Evolutionary conservation across 2,329 filamentous ascomycete genomes (phyloP), one percentile per base, ranked within the genome.

Genomic region (Sphaerostilbella broomeana): DNA sequence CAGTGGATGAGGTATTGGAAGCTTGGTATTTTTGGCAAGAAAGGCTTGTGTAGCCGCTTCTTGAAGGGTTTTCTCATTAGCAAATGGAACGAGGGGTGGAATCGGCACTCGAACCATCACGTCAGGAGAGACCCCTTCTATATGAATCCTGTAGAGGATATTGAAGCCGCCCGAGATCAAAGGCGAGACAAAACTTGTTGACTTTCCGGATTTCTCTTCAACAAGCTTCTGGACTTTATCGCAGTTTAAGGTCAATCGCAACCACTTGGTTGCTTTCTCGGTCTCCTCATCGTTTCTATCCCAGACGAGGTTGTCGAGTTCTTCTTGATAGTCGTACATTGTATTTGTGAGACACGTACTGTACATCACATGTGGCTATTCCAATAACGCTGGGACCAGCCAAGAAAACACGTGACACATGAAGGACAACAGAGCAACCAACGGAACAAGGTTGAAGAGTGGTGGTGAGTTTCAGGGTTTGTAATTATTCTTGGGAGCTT

Each of bases 101-200:
- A 44, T 51, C 12, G 53, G 55, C 8, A 56, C 12, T 0, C 55
- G 54, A 28, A 53, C 38, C 5, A 58, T 36, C 34, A 51, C 12
- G 3, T 45, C 35, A 1, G 4, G 1, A 33, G 40, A n/a, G n/a
- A n/a, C 40, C 5, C 45, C 45, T 15, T 52, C 43, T 11, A 52
- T 6, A 9, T 38, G 45, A 12, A 56, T 40, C 0, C 38, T 44
- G 33, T 57, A 57, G 3, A 56, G 44, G 6, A 53, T 40, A n/a
- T 57, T 55, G 43, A 53, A 57, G 28, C 55, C 53, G 8, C 54
- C 53, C 10, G 52, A 37, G 1, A 55, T 43, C 2, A 59, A 37
- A 3, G 55, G 55, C 1, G 49, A 33, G 10, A 47, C 24, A 9
- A 55, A 38, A 5, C 31, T 48, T 20, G 42, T 48, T 4, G 37